Evolutionary conservation across 495 filamentous ascomycete species (phyloP).

Genomic region (Aspergillus sclerotiicarbonarius): DNA sequence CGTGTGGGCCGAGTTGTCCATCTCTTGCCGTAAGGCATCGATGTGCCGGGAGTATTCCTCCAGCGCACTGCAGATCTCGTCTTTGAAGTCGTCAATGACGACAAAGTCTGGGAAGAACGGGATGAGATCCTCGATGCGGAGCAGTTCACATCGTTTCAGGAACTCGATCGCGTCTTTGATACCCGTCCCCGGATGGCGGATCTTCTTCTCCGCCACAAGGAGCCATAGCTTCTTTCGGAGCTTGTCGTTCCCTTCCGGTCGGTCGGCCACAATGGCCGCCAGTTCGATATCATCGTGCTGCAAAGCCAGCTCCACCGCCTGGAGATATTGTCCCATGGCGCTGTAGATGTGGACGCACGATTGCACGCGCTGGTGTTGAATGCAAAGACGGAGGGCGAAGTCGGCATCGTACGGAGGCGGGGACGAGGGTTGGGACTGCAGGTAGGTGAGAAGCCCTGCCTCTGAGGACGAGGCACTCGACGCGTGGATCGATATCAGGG

Average conservation of each 20-base stretch:
- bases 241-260: conserved; percentile 70
- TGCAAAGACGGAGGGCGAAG: conserved; percentile 93
- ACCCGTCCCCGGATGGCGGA: conserved; percentile 69
- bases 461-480: conserved; percentile 80
- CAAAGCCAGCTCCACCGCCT: conserved; percentile 88
- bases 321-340: conserved; percentile 86
- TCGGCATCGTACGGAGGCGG: conserved; percentile 91
- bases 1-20: conserved; percentile 88
- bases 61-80: conserved; percentile 90
- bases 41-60: conserved; percentile 91
- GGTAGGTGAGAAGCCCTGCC: conserved; percentile 78
- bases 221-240: conserved; percentile 95
- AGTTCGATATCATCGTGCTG: conserved; percentile 86
- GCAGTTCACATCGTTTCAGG: conserved; percentile 81
- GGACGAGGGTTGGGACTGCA: conserved; percentile 70
- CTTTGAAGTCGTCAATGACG: conserved; percentile 98
- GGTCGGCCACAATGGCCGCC: conserved; percentile 84
- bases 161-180: conserved; percentile 97
- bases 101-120: conserved; percentile 99
- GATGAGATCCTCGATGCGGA: conserved; percentile 94
- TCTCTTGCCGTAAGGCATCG: conserved; percentile 84
- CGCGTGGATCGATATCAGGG: conserved; percentile 92
- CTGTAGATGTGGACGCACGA: conserved; percentile 96
- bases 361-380: conserved; percentile 86
- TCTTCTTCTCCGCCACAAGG: conserved; percentile 87